Evolutionary conservation across 768 basidiomycete species (phyloP).

Genomic region (Phlegmacium glaucopus): DNA sequence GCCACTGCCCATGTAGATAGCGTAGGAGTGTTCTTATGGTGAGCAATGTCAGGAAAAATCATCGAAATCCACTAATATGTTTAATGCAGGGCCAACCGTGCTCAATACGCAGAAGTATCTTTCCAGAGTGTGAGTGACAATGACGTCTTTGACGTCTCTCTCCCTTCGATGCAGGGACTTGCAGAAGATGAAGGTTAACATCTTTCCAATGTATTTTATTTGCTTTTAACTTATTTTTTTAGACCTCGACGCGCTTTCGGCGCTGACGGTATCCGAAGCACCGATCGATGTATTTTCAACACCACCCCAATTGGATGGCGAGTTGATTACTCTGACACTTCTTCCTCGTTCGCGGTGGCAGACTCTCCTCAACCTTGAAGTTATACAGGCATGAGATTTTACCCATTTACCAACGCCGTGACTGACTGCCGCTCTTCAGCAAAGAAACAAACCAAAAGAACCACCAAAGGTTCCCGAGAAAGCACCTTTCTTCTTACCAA

Average conservation of each 20-base stretch:
- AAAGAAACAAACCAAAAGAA: conserved; percentile 96
- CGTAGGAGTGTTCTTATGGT: conserved; percentile 95
- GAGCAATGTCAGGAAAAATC: conserved; percentile 72
- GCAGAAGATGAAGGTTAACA: conserved; percentile 74
- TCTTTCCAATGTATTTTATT: not conserved
- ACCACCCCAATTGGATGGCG: conserved; percentile 85
- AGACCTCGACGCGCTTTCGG: conserved; percentile 75
- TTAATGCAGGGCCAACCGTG: conserved; percentile 81
- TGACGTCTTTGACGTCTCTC: conserved; percentile 59
- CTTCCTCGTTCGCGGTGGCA: conserved; percentile 95
- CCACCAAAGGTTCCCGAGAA: conserved; percentile 93
- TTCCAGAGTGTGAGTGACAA: conserved; percentile 78
- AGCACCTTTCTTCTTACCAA: conserved; percentile 96
- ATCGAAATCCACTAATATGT: not conserved
- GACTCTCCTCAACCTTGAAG: conserved; percentile 92
- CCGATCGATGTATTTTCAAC: conserved; percentile 72
- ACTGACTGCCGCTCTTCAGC: conserved; percentile 39
- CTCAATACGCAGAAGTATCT: conserved; percentile 86
- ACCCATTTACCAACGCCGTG: not conserved
- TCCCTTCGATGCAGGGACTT: conserved; percentile 84
- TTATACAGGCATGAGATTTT: conserved; percentile 66
- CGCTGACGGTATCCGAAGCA: conserved; percentile 57
- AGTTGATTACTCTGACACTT: conserved; percentile 89
- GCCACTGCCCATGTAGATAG: conserved; percentile 94
- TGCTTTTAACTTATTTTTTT: conserved; percentile 4